These are phyloP conservation scores for Lepidium didymum DNA, from an alignment of 345 rosid species.

Conservation along the genomic window DNA sequence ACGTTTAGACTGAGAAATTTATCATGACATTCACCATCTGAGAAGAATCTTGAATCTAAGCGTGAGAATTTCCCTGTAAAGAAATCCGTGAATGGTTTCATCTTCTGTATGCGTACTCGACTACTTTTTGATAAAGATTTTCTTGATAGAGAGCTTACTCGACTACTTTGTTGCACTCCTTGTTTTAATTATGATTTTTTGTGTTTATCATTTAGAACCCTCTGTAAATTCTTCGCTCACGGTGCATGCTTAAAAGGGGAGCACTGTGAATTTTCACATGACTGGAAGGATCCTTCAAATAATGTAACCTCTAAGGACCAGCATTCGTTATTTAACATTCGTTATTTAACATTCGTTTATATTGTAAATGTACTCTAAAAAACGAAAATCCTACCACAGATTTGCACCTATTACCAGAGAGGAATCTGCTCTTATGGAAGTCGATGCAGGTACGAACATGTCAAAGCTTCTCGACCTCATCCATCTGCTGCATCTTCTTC, in stretches of 20 bases:
- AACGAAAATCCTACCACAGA: conserved; percentile 29
- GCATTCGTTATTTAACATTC: too few species aligned
- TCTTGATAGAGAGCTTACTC: too few species aligned
- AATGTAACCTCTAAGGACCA: too few species aligned
- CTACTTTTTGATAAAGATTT: too few species aligned
- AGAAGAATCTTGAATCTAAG: background rate
- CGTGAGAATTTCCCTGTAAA: background rate
- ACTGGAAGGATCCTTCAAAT: conserved; percentile 72
- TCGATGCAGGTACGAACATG: conserved; percentile 80
- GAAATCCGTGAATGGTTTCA: background rate
- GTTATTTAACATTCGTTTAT: too few species aligned
- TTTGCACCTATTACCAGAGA: conserved; percentile 86
- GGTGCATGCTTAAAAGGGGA: conserved; percentile 97
- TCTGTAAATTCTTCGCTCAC: conserved; percentile 85
- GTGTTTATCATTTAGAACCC: conserved; percentile 31
- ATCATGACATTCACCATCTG: background rate
- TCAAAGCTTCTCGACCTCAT: conserved; percentile 45
- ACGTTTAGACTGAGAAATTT: background rate
- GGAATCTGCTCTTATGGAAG: conserved; percentile 80
- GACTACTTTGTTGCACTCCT: too few species aligned
- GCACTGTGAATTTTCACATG: conserved; percentile 87
- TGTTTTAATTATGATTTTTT: too few species aligned
- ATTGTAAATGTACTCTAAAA: conserved; percentile 3
- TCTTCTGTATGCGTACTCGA: too few species aligned
- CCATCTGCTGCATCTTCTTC: conserved; percentile 55